Conservation (phyloP, 148 eudicot species). For the Dianthus caryophyllus region DNA sequence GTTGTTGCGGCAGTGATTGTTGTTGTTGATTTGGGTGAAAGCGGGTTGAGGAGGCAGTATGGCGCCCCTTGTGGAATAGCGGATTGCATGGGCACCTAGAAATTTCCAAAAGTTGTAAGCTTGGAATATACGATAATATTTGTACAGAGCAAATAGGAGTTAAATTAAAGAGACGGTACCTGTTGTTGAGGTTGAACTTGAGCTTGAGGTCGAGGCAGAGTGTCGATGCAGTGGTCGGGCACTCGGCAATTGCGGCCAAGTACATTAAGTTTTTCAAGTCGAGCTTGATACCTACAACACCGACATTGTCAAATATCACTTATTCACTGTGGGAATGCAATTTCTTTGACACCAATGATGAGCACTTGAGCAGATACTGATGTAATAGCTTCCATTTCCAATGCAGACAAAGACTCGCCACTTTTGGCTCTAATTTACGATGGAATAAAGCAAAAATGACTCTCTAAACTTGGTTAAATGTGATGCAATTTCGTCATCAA, state of each 20-base stretch:
- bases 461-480: too few species aligned
- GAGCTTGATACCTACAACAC: constrained; percentile 56
- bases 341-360: neutral
- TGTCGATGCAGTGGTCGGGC: constrained; percentile 54
- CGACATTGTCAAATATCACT: constrained; percentile 10
- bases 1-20: constrained; percentile 1
- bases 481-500: too few species aligned
- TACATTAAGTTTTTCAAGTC: constrained; percentile 70
- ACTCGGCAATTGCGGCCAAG: constrained; percentile 86
- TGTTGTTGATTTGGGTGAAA: constrained; percentile 17
- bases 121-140: neutral
- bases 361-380: neutral
- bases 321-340: neutral
- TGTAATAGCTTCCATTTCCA: neutral
- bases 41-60: constrained; percentile 49
- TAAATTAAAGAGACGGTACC: constrained; percentile 26
- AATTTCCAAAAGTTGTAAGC: neutral
- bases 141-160: neutral
- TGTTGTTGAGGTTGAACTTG: constrained; percentile 39
- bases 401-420: too few species aligned
- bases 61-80: constrained; percentile 45
- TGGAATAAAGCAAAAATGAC: too few species aligned
- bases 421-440: too few species aligned
- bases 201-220: constrained; percentile 26
- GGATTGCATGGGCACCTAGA: constrained; percentile 45